Conservation (phyloP, 805 yeast genomes). For the Wickerhamomyces rabaulensis region DNA sequence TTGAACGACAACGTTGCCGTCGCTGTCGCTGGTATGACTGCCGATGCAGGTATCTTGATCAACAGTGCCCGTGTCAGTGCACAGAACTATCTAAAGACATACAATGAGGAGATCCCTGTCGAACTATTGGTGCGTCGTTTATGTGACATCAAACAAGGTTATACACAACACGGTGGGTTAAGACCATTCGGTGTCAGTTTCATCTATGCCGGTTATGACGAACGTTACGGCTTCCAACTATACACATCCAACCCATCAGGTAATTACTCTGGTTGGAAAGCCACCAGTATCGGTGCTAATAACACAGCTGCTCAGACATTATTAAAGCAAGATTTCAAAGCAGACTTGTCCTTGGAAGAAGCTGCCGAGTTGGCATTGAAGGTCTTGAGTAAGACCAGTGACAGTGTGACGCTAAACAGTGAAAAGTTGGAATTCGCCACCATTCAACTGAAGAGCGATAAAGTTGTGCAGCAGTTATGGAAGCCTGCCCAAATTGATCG, state of each 20-base stretch:
- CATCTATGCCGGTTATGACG: conserved; percentile 93
- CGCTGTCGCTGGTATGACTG: conserved; percentile 97
- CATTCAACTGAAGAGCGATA: conserved; percentile 40
- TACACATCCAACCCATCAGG: conserved; percentile 97
- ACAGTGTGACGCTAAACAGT: conserved; percentile 74
- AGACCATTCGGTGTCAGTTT: conserved; percentile 98
- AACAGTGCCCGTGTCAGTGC: conserved; percentile 82
- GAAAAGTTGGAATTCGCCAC: conserved; percentile 95
- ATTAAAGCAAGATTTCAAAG: conserved; percentile 90
- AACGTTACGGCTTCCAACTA: conserved; percentile 81
- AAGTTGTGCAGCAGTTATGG: conserved; percentile 70
- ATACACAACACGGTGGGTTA: conserved; percentile 97
- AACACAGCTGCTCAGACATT: conserved; percentile 94
- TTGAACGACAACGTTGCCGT: conserved; percentile 71
- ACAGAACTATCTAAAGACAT: conserved; percentile 78
- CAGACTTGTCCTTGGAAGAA: conserved; percentile 63
- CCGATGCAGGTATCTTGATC: conserved; percentile 90
- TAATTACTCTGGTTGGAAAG: conserved; percentile 97
- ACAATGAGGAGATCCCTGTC: conserved; percentile 91
- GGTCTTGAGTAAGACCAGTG: conserved; percentile 92
- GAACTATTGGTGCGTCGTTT: conserved; percentile 82
- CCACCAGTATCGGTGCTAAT: conserved; percentile 95
- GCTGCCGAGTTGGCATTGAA: conserved; percentile 87
- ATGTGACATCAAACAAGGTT: conserved; percentile 94
- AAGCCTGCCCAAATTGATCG: conserved; percentile 69